Evolutionary conservation across 331 rosid genomes (phyloP), one percentile per base, ranked within the genome.

Genomic region (Dryas integrifolia): DNA sequence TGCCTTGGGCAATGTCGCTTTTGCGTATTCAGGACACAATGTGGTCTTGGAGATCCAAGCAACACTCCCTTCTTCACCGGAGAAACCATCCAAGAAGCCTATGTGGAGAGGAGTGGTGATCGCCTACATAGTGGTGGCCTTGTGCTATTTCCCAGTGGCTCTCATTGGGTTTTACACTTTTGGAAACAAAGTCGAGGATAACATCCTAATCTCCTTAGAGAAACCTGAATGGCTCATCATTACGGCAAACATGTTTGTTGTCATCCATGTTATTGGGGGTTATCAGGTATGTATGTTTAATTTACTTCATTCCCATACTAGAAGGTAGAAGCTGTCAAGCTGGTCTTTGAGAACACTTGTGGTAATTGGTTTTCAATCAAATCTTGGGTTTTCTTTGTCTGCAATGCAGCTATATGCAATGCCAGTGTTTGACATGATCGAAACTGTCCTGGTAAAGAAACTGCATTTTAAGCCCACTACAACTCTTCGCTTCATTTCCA

Each of bases 361-460:
- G 5, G 65, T 11, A 3, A 4, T 59, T 35, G n/a, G 15, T 24
- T 58, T 52, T 50, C 24, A 8, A 38, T 18, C 65, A 16, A 24
- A 8, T 46, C 40, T 38, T 43, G 9, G 57, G 26, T 44, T 47
- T 38, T 14, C 24, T 15, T 40, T 51, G 7, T 11, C 9, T 76
- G 64, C 64, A 44, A 35, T 15, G 52, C 50, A 90, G 96, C 67
- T 92, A 0, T 88, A 72, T 74, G 98, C 96, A 40, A 92, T 92
- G 91, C 96, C 98, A 0, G 98, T 88, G 18, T 90, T 92, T 77
- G 91, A 90, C 90, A 90, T 92, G 96, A 84, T 90, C 0, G 96
- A 92, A 49, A 85, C 91, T 0, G 4, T 88, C 3, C 6, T 90
- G 75, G 87, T 92, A 0, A 90, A 81, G 82, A 72, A 78, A 58